Conservation (phyloP, 2,329 filamentous ascomycete genomes). For the Apiospora sp. region DNA sequence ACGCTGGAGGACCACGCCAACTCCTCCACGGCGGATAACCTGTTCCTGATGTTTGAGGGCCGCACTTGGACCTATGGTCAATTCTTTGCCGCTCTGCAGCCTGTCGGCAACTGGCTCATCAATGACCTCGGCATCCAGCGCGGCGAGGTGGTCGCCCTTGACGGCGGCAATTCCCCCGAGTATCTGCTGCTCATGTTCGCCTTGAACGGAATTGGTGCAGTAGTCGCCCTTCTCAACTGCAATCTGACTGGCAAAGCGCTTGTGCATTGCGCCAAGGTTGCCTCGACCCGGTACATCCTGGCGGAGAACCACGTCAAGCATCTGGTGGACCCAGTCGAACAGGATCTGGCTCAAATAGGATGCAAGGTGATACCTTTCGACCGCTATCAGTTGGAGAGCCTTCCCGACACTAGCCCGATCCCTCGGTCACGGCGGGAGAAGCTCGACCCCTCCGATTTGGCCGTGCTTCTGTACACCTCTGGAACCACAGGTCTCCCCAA, state of each 20-base stretch:
- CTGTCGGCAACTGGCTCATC: conserved; percentile 69
- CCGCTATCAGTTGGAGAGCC: conserved; percentile 52
- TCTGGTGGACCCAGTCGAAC: conserved; percentile 62
- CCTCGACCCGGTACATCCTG: conserved; percentile 61
- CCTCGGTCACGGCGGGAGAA: conserved; percentile 60
- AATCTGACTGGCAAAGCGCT: conserved; percentile 69
- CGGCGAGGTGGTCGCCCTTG: conserved; percentile 69
- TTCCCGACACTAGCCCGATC: conserved; percentile 55
- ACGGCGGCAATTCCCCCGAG: conserved; percentile 71
- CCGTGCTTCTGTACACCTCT: conserved; percentile 74
- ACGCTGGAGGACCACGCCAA: conserved; percentile 37
- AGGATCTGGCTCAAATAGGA: conserved; percentile 60
- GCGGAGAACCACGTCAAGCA: conserved; percentile 64
- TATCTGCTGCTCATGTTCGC: conserved; percentile 72
- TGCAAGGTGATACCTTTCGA: conserved; percentile 63
- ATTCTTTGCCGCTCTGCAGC: conserved; percentile 58
- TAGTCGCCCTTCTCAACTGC: conserved; percentile 74
- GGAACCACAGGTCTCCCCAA: conserved; percentile 82
- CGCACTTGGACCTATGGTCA: conserved; percentile 67
- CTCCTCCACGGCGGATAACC: conserved; percentile 32
- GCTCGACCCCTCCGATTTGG: conserved; percentile 58
- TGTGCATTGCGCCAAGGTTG: conserved; percentile 69
- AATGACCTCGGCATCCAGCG: conserved; percentile 62
- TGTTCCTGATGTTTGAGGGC: conserved; percentile 63
- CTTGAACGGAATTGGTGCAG: conserved; percentile 69